phyloP scores from a whole-genome alignment of 495 filamentous ascomycete species.

The Hypomontagnella submonticulosa region DNA sequence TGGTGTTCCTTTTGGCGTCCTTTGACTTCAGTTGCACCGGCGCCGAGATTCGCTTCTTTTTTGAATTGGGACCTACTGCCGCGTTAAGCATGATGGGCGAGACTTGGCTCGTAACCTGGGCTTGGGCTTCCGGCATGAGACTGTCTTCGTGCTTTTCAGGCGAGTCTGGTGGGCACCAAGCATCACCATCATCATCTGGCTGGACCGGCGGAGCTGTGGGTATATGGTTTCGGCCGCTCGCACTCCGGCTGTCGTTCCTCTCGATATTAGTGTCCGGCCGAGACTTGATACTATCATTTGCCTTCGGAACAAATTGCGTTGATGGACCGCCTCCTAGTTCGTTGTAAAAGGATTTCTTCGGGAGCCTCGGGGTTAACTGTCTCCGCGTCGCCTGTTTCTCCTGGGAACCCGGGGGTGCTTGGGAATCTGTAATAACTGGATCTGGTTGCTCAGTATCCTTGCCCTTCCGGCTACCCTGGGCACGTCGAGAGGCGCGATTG shows the following conservation, averaged over 20 bases:
- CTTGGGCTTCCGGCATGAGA: neutral
- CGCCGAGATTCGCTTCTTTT: slow-evolving; percentile 31
- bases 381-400: slow-evolving; percentile 5
- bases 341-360: slow-evolving; percentile 33
- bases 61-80: slow-evolving; percentile 23
- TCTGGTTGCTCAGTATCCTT: neutral
- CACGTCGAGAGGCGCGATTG: neutral
- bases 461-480: slow-evolving; percentile 5
- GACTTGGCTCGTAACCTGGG: neutral
- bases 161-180: slow-evolving; percentile 2
- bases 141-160: slow-evolving; percentile 9
- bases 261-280: neutral
- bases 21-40: neutral
- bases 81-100: neutral
- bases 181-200: neutral
- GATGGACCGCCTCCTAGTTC: slow-evolving; percentile 1
- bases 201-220: neutral
- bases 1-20: slow-evolving; percentile 2
- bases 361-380: slow-evolving; percentile 2
- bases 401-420: neutral
- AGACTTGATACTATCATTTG: neutral
- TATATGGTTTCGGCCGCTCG: slow-evolving; percentile 1
- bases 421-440: slow-evolving; percentile 19
- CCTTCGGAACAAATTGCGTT: neutral
- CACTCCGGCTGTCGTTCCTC: slow-evolving; percentile 1